Evolutionary conservation across 2,329 filamentous ascomycete genomes (phyloP).

Genomic region (Penicillium griseofulvum): DNA sequence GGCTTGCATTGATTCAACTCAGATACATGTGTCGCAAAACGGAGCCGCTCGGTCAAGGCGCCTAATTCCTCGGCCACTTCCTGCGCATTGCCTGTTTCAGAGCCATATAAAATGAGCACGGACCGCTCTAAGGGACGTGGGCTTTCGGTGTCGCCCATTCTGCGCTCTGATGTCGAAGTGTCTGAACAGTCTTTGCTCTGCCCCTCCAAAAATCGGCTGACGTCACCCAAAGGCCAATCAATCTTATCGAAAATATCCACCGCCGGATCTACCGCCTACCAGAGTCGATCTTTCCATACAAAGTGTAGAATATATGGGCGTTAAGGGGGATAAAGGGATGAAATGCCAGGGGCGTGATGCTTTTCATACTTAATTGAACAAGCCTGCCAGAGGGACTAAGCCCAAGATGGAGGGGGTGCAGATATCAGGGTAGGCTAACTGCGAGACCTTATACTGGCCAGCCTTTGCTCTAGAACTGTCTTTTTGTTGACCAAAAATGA

Average conservation of each 20-base stretch:
- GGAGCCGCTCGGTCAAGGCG: conserved; percentile 69
- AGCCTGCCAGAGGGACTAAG: not conserved
- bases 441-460: not conserved
- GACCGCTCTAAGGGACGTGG: conserved; percentile 35
- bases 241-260: not conserved
- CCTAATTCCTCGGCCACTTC: conserved; percentile 86
- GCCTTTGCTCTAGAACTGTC: not conserved
- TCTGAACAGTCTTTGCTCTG: not conserved
- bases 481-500: not conserved
- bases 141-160: conserved; percentile 25
- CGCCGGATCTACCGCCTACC: not conserved
- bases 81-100: conserved; percentile 91
- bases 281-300: not conserved
- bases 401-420: not conserved
- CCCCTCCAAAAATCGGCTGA: conserved; percentile 26
- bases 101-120: conserved; percentile 80
- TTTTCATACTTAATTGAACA: not conserved
- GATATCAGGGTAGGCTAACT: not conserved
- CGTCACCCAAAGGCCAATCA: conserved; percentile 24
- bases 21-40: conserved; percentile 70
- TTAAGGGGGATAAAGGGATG: not conserved
- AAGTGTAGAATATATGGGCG: not conserved
- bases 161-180: conserved; percentile 11
- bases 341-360: not conserved
- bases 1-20: conserved; percentile 75